Conservation (phyloP, 2,329 filamentous ascomycete species). For the Colletotrichum paranaense region DNA sequence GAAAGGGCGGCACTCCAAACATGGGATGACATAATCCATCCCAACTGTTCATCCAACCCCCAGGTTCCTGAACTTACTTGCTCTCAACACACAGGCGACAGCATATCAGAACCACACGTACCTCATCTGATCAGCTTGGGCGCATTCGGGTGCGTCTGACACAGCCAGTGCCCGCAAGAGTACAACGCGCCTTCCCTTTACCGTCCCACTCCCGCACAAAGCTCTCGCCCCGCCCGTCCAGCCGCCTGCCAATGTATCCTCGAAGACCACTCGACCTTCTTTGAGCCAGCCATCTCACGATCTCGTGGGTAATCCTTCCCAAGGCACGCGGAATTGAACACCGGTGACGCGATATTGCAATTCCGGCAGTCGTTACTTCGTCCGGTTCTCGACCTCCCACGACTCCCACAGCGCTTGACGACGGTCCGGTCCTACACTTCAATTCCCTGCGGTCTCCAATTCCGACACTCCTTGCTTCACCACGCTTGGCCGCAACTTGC, state of each 20-base stretch:
- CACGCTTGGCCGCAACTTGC: background rate
- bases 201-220: background rate
- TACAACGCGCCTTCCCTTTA: background rate
- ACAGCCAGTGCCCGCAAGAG: background rate
- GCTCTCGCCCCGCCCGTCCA: background rate
- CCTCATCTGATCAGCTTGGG: background rate
- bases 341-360: background rate
- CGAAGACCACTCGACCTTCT: background rate
- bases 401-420: background rate
- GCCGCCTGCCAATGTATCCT: background rate
- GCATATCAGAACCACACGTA: background rate
- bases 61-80: slow-evolving; percentile 54
- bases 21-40: background rate
- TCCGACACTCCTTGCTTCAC: background rate
- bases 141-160: background rate
- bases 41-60: slow-evolving; percentile 72
- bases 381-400: background rate
- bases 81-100: background rate
- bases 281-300: background rate
- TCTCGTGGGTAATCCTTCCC: background rate
- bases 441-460: background rate
- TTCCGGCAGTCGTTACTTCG: background rate
- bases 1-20: background rate
- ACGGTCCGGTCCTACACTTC: background rate
- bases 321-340: background rate